Conservation (phyloP, 1,139 yeast species). For the Debaryomyces sp. region DNA sequence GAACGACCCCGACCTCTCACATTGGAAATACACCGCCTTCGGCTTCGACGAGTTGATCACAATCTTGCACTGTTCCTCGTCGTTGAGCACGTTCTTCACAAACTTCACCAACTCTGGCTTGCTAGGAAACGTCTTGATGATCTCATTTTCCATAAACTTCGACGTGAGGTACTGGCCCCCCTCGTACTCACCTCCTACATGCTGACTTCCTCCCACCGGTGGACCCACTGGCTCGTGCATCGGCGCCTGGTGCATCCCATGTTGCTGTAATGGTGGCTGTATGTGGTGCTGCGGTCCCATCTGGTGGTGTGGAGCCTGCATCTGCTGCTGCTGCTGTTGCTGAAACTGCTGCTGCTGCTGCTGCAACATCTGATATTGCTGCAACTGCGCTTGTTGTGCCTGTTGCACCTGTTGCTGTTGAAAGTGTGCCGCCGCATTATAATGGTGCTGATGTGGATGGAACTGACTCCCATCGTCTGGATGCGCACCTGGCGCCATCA, state of each 20-base stretch:
- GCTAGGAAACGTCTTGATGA: conserved; percentile 47
- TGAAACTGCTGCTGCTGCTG: conserved; percentile 19
- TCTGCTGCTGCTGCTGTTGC: conserved; percentile 16
- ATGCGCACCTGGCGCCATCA: conserved; percentile 17
- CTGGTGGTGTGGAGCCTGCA: conserved; percentile 8
- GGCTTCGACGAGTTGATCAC: conserved; percentile 54
- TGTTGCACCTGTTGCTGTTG: conserved; percentile 25
- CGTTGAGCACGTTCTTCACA: conserved; percentile 45
- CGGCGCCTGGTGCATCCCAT: conserved; percentile 15
- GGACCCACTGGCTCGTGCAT: conserved; percentile 16
- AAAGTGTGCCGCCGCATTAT: conserved; percentile 24
- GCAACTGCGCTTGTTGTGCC: conserved; percentile 11
- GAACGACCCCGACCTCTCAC: conserved; percentile 51
- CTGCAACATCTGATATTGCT: conserved; percentile 31
- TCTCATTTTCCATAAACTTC: conserved; percentile 45
- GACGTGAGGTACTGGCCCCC: conserved; percentile 24
- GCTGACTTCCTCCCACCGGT: conserved; percentile 7
- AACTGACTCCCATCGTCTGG: conserved; percentile 27
- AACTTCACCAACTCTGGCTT: conserved; percentile 46
- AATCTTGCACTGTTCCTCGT: conserved; percentile 50
- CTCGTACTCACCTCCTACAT: conserved; percentile 13
- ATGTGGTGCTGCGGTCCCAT: conserved; percentile 23
- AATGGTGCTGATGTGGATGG: conserved; percentile 28
- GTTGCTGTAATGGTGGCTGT: conserved; percentile 22
- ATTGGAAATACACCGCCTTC: conserved; percentile 54